Evolutionary conservation across 75 land plant species (phyloP).

Genomic region (Picea glauca): DNA sequence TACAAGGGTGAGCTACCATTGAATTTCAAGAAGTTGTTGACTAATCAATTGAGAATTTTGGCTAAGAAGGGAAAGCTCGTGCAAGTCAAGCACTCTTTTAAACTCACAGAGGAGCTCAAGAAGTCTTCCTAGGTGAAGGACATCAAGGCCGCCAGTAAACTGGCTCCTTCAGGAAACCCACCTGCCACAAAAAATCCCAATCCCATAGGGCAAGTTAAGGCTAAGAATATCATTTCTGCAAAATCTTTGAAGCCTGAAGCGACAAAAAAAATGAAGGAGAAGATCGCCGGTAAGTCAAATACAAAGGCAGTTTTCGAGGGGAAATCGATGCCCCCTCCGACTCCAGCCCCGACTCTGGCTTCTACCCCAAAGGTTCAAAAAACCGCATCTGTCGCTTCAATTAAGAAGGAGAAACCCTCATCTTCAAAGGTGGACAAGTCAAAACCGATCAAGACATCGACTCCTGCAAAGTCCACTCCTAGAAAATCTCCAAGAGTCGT

Average conservation of each 20-base stretch:
- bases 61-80: slow-evolving; percentile 11
- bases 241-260: not conserved
- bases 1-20: slow-evolving; percentile 4
- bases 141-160: not conserved
- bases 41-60: slow-evolving; percentile 8
- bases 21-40: slow-evolving; percentile 11
- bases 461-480: not conserved
- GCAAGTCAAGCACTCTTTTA: slow-evolving; percentile 12
- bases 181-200: slow-evolving; percentile 3
- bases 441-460: not conserved
- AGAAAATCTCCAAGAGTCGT: not conserved
- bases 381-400: too few relatives aligned
- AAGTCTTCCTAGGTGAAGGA: not conserved
- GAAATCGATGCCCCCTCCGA: slow-evolving; percentile 1
- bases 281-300: not conserved
- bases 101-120: slow-evolving; percentile 10
- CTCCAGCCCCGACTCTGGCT: slow-evolving; percentile 11
- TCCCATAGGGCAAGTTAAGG: too few relatives aligned
- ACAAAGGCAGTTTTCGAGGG: not conserved
- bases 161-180: slow-evolving; percentile 6
- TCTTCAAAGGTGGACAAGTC: not conserved
- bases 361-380: slow-evolving; percentile 1
- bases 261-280: not conserved
- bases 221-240: too few relatives aligned
- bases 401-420: too few relatives aligned